phyloP scores from a whole-genome alignment of 352 stramenopile genomes.

The Pythium apleroticum region DNA sequence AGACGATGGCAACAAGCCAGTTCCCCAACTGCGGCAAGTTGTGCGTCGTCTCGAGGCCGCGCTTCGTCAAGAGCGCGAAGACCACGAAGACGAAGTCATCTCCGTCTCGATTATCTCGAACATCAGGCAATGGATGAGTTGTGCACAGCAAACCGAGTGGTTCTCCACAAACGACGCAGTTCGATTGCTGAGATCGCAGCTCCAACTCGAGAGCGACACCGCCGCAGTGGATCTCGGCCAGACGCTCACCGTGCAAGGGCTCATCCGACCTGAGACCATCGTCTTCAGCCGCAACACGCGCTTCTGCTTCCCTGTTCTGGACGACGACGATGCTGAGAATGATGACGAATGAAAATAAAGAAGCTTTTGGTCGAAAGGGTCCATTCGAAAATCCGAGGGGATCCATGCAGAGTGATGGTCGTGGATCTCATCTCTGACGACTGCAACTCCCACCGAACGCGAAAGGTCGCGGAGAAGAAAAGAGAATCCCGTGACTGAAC shows the following conservation, averaged over 20 bases:
- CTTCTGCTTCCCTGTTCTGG: conserved; percentile 18
- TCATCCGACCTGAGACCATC: conserved; percentile 11
- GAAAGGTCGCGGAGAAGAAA: not conserved
- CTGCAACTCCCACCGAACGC: not conserved
- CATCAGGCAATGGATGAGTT: conserved; percentile 5
- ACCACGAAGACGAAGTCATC: conserved; percentile 12
- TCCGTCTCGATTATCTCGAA: conserved; percentile 2
- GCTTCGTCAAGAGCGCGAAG: conserved; percentile 11
- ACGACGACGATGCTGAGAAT: conserved; percentile 17
- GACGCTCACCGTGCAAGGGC: conserved; percentile 14
- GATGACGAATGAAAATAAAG: conserved; percentile 5
- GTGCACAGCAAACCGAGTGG: conserved; percentile 5
- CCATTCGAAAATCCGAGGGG: not conserved
- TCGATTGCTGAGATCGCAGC: not conserved
- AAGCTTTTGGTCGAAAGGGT: not conserved
- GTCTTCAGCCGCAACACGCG: conserved; percentile 14
- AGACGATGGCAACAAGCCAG: not conserved
- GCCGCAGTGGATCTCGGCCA: conserved; percentile 19
- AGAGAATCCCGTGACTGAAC: not conserved
- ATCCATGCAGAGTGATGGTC: conserved; percentile 3
- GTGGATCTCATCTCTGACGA: conserved; percentile 2
- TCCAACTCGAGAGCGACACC: conserved; percentile 15
- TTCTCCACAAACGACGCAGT: conserved; percentile 23
- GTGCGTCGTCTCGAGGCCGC: conserved; percentile 12
- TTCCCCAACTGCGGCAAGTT: not conserved